A percentile compares a stretch with the other conserved stretches of the same genome.
Conservation (phyloP, 2,329 filamentous ascomycete species). For the Zymoseptoria brevis region DNA sequence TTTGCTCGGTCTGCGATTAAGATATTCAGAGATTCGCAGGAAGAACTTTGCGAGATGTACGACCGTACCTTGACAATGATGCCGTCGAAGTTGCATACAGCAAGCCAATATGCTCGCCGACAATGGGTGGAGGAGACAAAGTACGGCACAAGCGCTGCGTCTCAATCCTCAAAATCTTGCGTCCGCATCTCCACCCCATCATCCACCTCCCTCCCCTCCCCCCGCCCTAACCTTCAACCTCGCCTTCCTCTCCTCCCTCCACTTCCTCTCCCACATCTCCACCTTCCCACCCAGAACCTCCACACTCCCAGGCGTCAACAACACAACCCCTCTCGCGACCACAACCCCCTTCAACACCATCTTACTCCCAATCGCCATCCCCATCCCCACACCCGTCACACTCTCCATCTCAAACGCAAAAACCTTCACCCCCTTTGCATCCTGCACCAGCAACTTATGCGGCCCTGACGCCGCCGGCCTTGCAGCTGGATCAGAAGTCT, state of each 20-base stretch:
- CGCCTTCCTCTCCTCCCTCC: slow-evolving; percentile 64
- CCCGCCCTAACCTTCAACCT: slow-evolving; percentile 50
- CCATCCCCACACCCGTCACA: slow-evolving; percentile 54
- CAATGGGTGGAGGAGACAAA: too few relatives aligned
- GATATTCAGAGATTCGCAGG: too few relatives aligned
- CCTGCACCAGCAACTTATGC: slow-evolving; percentile 76
- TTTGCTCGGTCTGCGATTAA: too few relatives aligned
- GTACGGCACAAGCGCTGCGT: too few relatives aligned
- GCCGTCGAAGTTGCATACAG: too few relatives aligned
- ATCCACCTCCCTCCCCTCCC: slow-evolving; percentile 4
- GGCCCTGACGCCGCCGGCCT: slow-evolving; percentile 43
- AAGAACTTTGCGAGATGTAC: too few relatives aligned
- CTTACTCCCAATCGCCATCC: slow-evolving; percentile 72
- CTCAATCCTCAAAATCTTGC: neutral
- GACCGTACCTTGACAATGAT: too few relatives aligned
- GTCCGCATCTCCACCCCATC: neutral
- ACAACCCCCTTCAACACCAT: slow-evolving; percentile 59
- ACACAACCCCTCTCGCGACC: slow-evolving; percentile 66
- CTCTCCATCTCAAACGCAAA: slow-evolving; percentile 65
- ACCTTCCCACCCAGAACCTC: slow-evolving; percentile 82
- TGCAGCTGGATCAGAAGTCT: slow-evolving; percentile 20
- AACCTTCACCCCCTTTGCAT: slow-evolving; percentile 60
- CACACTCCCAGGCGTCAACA: slow-evolving; percentile 63
- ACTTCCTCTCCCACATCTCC: slow-evolving; percentile 68
- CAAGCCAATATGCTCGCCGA: too few relatives aligned